A percentile compares a stretch with the other conserved stretches of the same genome.
Evolutionary conservation across 2,329 filamentous ascomycete species (phyloP).

Genomic region (Zymoseptoria crescenta): DNA sequence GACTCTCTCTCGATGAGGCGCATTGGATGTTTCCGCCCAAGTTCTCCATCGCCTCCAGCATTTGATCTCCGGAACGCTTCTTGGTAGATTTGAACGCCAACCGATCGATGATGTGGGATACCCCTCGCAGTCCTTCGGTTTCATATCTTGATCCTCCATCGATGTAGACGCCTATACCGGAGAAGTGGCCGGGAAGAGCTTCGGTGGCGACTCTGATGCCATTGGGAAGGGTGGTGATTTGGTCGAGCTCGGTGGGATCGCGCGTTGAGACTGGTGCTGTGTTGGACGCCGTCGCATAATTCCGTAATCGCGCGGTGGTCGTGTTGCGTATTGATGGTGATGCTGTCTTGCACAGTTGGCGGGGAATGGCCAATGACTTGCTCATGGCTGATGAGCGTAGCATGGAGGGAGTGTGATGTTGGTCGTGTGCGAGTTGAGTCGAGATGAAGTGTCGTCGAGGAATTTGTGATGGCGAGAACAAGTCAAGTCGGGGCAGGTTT

Average conservation of each 20-base stretch:
- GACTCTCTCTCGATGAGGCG: conserved; percentile 83
- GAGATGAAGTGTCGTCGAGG: neutral
- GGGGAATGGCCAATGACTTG: conserved; percentile 24
- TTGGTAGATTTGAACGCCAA: conserved; percentile 87
- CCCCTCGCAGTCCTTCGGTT: conserved; percentile 72
- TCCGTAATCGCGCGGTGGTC: conserved; percentile 12
- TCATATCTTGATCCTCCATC: conserved; percentile 94
- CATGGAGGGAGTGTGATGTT: conserved; percentile 3
- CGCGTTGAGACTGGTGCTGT: conserved; percentile 29
- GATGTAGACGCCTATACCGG: conserved; percentile 90
- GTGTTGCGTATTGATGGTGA: conserved; percentile 1
- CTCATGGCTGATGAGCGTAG: conserved; percentile 18
- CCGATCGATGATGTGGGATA: conserved; percentile 93
- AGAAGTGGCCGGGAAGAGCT: conserved; percentile 87
- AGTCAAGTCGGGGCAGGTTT: no score
- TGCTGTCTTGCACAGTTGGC: conserved; percentile 18
- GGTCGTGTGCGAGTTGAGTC: neutral
- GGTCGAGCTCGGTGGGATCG: conserved; percentile 81
- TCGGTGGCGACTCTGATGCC: conserved; percentile 92
- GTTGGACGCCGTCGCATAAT: conserved; percentile 23
- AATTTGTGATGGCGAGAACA: neutral
- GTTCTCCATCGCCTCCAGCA: conserved; percentile 79
- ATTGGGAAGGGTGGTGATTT: conserved; percentile 82
- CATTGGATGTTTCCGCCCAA: conserved; percentile 96
- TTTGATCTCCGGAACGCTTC: conserved; percentile 64